Conservation (phyloP, 129 eudicot genomes). For the Erigeron canadensis region DNA sequence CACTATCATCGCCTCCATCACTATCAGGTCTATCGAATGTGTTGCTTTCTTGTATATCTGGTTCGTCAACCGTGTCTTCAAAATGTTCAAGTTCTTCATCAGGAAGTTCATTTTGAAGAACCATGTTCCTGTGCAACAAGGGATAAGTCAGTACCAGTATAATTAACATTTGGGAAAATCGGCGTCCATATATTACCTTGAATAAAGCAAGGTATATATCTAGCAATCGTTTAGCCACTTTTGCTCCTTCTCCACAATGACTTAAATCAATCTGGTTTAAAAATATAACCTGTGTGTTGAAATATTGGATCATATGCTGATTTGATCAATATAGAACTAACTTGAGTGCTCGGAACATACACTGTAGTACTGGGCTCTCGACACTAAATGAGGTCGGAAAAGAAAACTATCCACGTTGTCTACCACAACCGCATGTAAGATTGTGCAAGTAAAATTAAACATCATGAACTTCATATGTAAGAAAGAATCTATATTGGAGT, state of each 20-base stretch:
- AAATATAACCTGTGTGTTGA: conserved; percentile 64
- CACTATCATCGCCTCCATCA: conserved; percentile 23
- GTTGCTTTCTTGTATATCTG: conserved; percentile 28
- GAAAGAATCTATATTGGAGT: neutral
- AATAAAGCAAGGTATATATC: conserved; percentile 89
- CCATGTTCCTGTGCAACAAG: conserved; percentile 59
- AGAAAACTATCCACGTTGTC: conserved; percentile 91
- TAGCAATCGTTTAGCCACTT: conserved; percentile 82
- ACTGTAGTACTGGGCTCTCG: conserved; percentile 83
- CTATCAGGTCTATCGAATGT: conserved; percentile 17
- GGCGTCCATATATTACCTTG: conserved; percentile 50
- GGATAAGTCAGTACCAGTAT: neutral
- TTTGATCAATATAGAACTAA: neutral
- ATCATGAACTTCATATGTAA: neutral
- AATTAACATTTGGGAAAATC: neutral
- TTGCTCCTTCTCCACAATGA: conserved; percentile 54
- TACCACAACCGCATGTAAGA: conserved; percentile 80
- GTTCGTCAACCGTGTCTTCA: conserved; percentile 70
- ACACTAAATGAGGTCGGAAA: conserved; percentile 81
- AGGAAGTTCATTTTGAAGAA: conserved; percentile 77
- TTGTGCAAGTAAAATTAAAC: neutral
- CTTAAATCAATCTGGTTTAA: conserved; percentile 63
- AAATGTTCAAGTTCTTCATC: conserved; percentile 97
- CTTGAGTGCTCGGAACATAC: conserved; percentile 41
- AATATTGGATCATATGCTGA: conserved; percentile 19